Evolutionary conservation across 2,329 filamentous ascomycete genomes (phyloP), one percentile per base, ranked within the genome.

Genomic region (Coniochaeta pulveracea): DNA sequence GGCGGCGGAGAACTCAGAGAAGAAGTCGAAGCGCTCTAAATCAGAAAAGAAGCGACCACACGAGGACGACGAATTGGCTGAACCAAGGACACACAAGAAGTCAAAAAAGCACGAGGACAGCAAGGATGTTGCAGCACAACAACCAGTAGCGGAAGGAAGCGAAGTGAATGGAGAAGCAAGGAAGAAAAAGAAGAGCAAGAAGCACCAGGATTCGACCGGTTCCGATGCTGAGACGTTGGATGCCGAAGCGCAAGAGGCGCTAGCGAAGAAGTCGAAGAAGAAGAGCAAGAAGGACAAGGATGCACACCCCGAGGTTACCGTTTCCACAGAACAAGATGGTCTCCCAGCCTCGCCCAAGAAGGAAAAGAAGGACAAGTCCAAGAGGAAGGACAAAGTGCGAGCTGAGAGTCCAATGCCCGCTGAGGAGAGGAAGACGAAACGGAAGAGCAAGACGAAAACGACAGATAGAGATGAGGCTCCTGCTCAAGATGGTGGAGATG

Each of bases 311-410:
- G 21, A 34, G 17, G 21, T 34, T 14, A 21, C 28, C 26, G 33
- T 19, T 24, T 26, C 29, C n/a, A 24, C 23, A 2, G 19, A 23
- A 16, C 27, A 30, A 30, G 27, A 30, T 18, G 47, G 48, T 16
- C 53, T 55, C 34, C 51, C 51, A 33, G 53, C 57, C 34, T 56
- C 57, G 37, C 56, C 61, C 34, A 64, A 60, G 43, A 58, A 57
- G 37, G 47, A 55, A 26, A 64, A 35, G 24, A 37, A 37, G 27
- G 28, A 31, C 18, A 37, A 34, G 29, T 54, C 53, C 34, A 51
- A 52, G 39, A 56, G 57, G 46, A 49, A 53, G 10, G 15, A 26
- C 14, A 35, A 31, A 18, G 27, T 12, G 15, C 15, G 15, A 5
- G 26, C 30, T 12, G 17, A 22, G 19, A 27, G 31, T 12, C 19